Evolutionary conservation across 441 rosid genomes (phyloP), one percentile per base, ranked within the genome.

Genomic region (Dalechampia spathulata): DNA sequence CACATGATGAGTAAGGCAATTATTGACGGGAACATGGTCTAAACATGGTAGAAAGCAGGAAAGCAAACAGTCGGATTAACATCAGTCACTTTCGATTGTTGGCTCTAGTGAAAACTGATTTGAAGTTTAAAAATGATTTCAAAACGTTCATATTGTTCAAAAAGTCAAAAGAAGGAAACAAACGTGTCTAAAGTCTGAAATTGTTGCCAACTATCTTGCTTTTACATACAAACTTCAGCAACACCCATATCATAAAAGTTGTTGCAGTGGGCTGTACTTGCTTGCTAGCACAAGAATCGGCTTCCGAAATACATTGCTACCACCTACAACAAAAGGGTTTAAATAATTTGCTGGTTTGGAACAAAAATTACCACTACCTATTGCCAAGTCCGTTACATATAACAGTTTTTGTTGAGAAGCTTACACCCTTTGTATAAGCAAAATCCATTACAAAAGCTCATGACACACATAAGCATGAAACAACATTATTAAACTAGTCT

Each of bases 391-490:
- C 36, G 25, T 15, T 11, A 56, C 49, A 45, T 36, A 42, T 27
- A 38, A 41, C 15, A 32, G 40, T 23, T 50, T 25, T 39, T 19
- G n/a, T 17, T 4, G 47, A 32, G 17, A 36, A 42, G 26, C 52
- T 60, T 61, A 30, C 67, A 65, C 23, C 60, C 65, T 49, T 55
- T 44, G 56, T 65, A 57, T 44, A 62, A 57, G 28, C 54, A 49
- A 36, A n/a, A n/a, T 48, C 54, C 25, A 61, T 65, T 61, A 52
- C 45, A 61, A 38, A 52, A 44, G 19, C 20, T 52, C 23, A 54
- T 15, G 25, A n/a, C 9, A 16, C 42, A 17, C 10, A 62, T 22
- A 22, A 34, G 22, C 46, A 43, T 28, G 38, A 32, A 37, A 11
- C 30, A 17, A 27, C 27, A 40, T 16, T 21, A 39, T 68, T 53